Percentiles rank a stretch among this genome's conserved stretches.
Conservation (phyloP, 495 filamentous ascomycete species). For the Penicillium samsonianum region DNA sequence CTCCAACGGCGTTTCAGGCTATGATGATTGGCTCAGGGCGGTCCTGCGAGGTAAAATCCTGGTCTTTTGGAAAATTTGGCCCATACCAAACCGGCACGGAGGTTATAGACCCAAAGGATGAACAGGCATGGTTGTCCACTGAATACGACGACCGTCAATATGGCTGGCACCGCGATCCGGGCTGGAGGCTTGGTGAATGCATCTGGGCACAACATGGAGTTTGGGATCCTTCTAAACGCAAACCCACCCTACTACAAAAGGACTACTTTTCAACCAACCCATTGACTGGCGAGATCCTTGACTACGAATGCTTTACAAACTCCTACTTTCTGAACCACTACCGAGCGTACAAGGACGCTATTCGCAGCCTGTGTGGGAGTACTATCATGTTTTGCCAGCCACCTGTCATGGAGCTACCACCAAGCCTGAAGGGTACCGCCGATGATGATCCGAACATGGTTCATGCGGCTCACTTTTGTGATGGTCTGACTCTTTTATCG, state of each 20-base stretch:
- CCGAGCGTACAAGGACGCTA: conserved; percentile 68
- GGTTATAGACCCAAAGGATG: conserved; percentile 85
- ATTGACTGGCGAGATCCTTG: conserved; percentile 63
- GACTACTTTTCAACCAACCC: conserved; percentile 86
- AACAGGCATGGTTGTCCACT: conserved; percentile 76
- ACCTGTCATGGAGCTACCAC: conserved; percentile 88
- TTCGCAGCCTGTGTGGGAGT: conserved; percentile 72
- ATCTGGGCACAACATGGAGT: conserved; percentile 96
- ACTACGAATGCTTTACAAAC: conserved; percentile 85
- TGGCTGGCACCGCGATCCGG: conserved; percentile 83
- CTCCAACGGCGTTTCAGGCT: conserved; percentile 92
- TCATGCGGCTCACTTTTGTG: conserved; percentile 94
- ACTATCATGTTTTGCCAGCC: conserved; percentile 91
- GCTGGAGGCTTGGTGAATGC: conserved; percentile 90
- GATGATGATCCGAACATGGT: conserved; percentile 90
- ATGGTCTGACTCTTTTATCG: conserved; percentile 93
- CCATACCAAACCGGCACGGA: conserved; percentile 85
- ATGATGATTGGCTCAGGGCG: conserved; percentile 87
- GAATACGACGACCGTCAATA: conserved; percentile 84
- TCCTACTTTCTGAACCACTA: conserved; percentile 87
- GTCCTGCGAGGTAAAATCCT: conserved; percentile 83
- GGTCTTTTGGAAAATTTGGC: conserved; percentile 90
- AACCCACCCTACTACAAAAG: conserved; percentile 74
- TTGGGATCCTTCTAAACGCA: conserved; percentile 72
- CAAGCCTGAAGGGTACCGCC: conserved; percentile 77